Base-by-base conservation (phyloP, 2,329 filamentous ascomycete genomes). In the Helotiales sp. region DNA sequence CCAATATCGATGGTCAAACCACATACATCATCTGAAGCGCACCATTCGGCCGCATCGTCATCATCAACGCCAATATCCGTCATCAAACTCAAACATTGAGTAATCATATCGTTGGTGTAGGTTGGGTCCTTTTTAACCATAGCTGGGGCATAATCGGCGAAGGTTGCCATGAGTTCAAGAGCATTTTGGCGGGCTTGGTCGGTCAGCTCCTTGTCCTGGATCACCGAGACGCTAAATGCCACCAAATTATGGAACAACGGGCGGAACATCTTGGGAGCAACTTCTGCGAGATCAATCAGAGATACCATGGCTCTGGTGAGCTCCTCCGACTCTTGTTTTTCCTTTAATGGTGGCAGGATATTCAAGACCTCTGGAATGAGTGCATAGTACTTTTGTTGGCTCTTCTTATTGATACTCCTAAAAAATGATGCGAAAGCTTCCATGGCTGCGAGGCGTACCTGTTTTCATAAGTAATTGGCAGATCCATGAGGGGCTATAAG, bases 191-290 rank as follows among this genome's bases (percentile, higher is more conserved):
- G 87, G 61, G 91, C 90, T 65, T 93, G 84, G 70, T 96, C 93
- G 61, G 87, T 89, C 22, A 99, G 82, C 61, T 98, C 93, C 77
- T 98, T 98, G 73, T 99, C 93, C 69, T 96, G 90, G 66, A 99
- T 90, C 57, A 98, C 92, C 6, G 90, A 91, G 59, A 98, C 87
- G 72, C 89, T 93, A 76, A 99, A 97, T 67, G 90, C 87, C 52
- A 98, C 93, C 3, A 99, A 81, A 69, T 91, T 93, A 70, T 89
- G 88, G 78, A 99, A 99, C n/a, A 96, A 81, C 19, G 83, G 83
- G 76, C 95, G 96, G 79, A 99, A 99, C 93, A 98, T 98, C 76
- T 95, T 96, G 22, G 93, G 92, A 22, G 91, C 89, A n/a, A 89
- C 84, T 75, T 98, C 95, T 36, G 95, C 95, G 55, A 99, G 82